phyloP scores from a whole-genome alignment of 23 red algal genomes.

The Gracilaria gracilis region DNA sequence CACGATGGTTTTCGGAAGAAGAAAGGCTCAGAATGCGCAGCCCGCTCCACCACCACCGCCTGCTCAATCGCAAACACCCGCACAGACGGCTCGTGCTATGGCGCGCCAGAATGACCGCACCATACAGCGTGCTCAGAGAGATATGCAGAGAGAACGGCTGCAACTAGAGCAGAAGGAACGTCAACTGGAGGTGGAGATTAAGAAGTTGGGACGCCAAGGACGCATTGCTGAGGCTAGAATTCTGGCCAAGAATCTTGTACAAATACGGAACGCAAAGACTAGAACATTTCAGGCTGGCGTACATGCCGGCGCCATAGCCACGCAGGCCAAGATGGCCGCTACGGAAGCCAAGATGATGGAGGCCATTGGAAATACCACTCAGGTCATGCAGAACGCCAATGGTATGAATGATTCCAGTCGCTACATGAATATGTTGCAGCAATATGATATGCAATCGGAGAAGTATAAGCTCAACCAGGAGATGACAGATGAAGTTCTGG shows the following conservation, averaged over 20 bases:
- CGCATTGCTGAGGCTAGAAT: constrained; percentile 84
- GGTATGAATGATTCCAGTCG: constrained; percentile 73
- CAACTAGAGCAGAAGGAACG: constrained; percentile 88
- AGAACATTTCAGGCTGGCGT: constrained; percentile 75
- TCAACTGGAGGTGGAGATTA: constrained; percentile 80
- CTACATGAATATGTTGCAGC: constrained; percentile 72
- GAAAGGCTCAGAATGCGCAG: background rate
- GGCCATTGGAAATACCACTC: constrained; percentile 80
- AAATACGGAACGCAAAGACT: constrained; percentile 67
- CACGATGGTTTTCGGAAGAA: constrained; percentile 28
- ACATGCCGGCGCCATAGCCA: constrained; percentile 85
- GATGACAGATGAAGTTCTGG: constrained; percentile 89
- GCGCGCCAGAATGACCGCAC: constrained; percentile 62
- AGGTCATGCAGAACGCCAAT: constrained; percentile 88
- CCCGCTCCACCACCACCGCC: constrained; percentile 25
- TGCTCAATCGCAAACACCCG: constrained; percentile 31
- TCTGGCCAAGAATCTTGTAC: constrained; percentile 92
- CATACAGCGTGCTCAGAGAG: constrained; percentile 56
- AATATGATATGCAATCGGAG: constrained; percentile 91
- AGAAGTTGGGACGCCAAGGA: constrained; percentile 69
- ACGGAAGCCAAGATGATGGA: constrained; percentile 81
- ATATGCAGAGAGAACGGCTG: constrained; percentile 89
- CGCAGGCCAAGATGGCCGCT: constrained; percentile 80
- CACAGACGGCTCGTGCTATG: constrained; percentile 34
- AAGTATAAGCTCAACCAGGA: constrained; percentile 92